Evolutionary conservation across 192 early-diverging fungal species (phyloP), one percentile per base, ranked within the genome.

Genomic region (Backusella tarrabulga): DNA sequence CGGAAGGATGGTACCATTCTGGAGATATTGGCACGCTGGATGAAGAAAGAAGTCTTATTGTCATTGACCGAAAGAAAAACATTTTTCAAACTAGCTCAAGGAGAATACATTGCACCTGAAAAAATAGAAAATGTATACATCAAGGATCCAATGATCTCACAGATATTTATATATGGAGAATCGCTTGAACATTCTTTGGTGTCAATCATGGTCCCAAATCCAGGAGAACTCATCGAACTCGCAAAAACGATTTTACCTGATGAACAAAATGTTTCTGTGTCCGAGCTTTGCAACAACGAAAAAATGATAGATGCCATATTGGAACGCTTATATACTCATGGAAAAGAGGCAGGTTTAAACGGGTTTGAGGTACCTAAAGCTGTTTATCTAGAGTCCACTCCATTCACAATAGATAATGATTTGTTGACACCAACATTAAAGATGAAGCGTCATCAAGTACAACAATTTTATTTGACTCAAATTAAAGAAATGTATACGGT

Each of bases 371-470:
- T 86, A 32, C 84, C 89, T 29, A 93, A 91, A 83, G 86, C 81
- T 23, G 79, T 95, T 12, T 71, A 86, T 34, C 67, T 97, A 17
- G 81, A 91, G 26, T 35, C 85, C 0, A 87, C 87, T 12, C 79
- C 89, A n/a, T 95, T 95, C 79, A 79, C 89, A 6, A 88, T 93
- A 21, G 88, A 91, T 68, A 90, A 93, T 35, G 91, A 86, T 15
- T 85, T 93, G 38, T 81, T 97, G 79, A 95, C 96, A 0, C 93
- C 95, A 4, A 94, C 93, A 7, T 73, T 97, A 88, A 98, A 98
- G 88, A 86, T 95, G 42, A 95, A 94, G 71, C 90, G 96, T 78
- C 90, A 90, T 67, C 90, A 95, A 74, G 91, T 90, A 7, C 88
- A 88, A 23, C 85, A 88, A 56, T 83, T 88, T 80, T 96, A 93